Base-by-base conservation (phyloP, 2,329 filamentous ascomycete genomes). In the Phyllosticta paracitricarpa region DNA sequence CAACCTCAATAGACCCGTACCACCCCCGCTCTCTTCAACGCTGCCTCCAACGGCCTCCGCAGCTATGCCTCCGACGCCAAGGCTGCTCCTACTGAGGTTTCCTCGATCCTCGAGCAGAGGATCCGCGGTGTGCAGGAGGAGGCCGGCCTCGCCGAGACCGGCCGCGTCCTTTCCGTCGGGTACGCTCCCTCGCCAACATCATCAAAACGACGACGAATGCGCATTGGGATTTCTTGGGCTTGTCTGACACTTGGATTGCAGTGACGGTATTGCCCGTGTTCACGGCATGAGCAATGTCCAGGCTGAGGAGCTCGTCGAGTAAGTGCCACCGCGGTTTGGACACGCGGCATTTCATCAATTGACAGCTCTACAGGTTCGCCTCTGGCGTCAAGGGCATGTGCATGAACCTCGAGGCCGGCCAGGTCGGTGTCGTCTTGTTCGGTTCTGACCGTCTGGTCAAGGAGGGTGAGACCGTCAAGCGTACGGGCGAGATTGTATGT, bases 331-430 rank as follows among this genome's bases (percentile, higher is more conserved):
- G 67, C 73, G 25, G n/a, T 3, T 56, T 17, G 19, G 54, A 22
- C 28, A 48, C 17, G 40, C 40, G 40, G 14, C 14, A 19, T 48
- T 22, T 14, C 40, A 48, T 48, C 33, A 48, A 33, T 56, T 26
- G 51, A 71, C 61, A 51, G 19, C 57, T 60, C 40, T 55, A 62
- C 69, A 97, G 92, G 85, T 99, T 99, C 84, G 91, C 94, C 75
- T 99, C 94, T 69, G 94, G 94, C 80, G 94, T 97, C 81, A 97
- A 97, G 88, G 94, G 94, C 80, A 99, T 99, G 94, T 97, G 93
- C 90, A 97, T 99, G 93, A 99, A 99, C 89, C 88, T 99, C 82
- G 94, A 99, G 84, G 94, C 94, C 80, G 94, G 94, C 79, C 94
- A 97, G 82, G 94, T 99, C 83, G 94, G 94, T 96, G 92, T 99